phyloP scores from a whole-genome alignment of 2,329 filamentous ascomycete species.

The Magnaporthiopsis incrustans region DNA sequence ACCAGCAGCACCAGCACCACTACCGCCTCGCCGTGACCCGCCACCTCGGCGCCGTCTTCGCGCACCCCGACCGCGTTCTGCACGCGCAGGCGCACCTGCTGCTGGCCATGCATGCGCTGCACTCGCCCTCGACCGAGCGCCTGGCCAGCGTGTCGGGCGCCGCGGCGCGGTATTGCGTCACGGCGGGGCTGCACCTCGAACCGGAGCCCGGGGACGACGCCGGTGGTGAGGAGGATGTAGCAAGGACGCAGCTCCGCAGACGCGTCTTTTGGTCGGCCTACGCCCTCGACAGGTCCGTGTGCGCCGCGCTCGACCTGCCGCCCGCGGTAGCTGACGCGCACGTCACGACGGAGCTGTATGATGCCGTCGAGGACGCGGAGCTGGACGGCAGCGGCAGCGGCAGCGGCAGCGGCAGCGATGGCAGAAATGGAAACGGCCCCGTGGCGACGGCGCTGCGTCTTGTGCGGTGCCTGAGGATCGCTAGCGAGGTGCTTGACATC shows the following conservation, averaged over 20 bases:
- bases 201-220: constrained; percentile 14
- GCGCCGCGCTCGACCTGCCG: constrained; percentile 19
- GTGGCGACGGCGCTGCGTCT: constrained; percentile 2
- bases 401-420: background rate
- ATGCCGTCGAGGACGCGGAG: constrained; percentile 19
- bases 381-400: background rate
- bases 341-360: constrained; percentile 16
- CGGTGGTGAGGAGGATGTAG: background rate
- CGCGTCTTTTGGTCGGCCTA: constrained; percentile 25
- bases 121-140: constrained; percentile 19
- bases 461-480: background rate
- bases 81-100: constrained; percentile 17
- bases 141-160: constrained; percentile 19
- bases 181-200: constrained; percentile 19
- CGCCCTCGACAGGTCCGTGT: constrained; percentile 19
- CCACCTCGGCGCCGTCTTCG: constrained; percentile 6
- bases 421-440: too few relatives aligned
- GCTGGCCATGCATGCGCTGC: constrained; percentile 18
- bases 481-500: background rate
- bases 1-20: background rate
- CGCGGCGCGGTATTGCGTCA: constrained; percentile 20
- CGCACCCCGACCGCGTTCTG: constrained; percentile 12
- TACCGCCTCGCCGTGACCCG: constrained; percentile 6
- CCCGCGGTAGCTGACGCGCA: constrained; percentile 19
- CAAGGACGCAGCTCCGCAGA: constrained; percentile 17